Base-by-base conservation (phyloP, 2,329 filamentous ascomycete species). In the Fusarium protoensiforme region DNA sequence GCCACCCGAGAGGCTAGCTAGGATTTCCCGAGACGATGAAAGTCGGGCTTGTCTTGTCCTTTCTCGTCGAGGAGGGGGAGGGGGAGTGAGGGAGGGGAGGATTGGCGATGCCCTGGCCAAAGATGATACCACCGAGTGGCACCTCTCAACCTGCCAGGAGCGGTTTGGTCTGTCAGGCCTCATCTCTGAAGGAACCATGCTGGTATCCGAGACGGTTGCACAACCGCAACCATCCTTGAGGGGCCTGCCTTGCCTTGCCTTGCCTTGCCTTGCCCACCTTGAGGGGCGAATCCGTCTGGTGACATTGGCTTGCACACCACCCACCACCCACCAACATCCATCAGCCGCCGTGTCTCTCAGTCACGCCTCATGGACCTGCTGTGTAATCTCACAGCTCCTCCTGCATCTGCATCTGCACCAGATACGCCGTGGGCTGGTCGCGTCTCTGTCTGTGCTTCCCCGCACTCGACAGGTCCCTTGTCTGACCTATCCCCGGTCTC, bases 1-100 rank as follows among this genome's bases (percentile, higher is more conserved):
- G 78, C 81, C 81, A 81, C 79, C 74, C 77, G 74, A 39, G 53
- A 31, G 43, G 24, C 59, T 68, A 64, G 36, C 43, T 60, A 20
- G 56, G 35, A 61, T 54, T 54, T 54, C 48, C 33, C 36, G 53
- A 54, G 41, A 48, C 46, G 54, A 43, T 56, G 29, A 67, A 61
- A 56, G 22, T 38, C 62, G 29, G 61, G 48, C 53, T 48, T 24
- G 41, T 46, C 41, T 46, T 24, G 22, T 24, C 41, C 41, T 46
- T 46, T 46, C 14, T 46, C 46, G 51, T 36, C 35, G 20, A 60
- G 33, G 57, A 36, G 51, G 39, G 39, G 16, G 33, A 46, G 33
- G 39, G 39, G 16, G 33, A 46, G 33, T 33, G 39, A 29, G 64
- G 24, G n/a, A 38, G 29, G 27, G n/a, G n/a, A 20, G 16, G 20